Conservation (phyloP, 2,329 filamentous ascomycete genomes). For the Balansia obtecta region DNA sequence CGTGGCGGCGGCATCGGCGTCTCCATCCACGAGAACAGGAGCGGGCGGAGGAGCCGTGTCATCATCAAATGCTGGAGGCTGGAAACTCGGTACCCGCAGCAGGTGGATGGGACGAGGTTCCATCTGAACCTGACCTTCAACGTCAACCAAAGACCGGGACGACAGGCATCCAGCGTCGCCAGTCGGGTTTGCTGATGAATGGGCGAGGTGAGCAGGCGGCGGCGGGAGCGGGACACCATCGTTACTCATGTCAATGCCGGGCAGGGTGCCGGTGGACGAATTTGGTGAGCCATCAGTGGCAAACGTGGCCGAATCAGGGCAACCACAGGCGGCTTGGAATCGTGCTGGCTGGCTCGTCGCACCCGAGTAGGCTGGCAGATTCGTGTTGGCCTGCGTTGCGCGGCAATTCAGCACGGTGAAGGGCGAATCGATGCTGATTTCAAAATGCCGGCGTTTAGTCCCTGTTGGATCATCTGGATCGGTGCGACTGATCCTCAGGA, state of each 20-base stretch:
- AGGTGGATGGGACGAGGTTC: constrained; percentile 68
- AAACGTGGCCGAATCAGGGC: constrained; percentile 37
- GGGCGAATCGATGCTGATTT: constrained; percentile 92
- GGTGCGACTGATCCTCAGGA: constrained; percentile 78
- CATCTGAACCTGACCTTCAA: constrained; percentile 4
- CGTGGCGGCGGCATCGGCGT: constrained; percentile 8
- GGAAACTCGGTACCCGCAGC: constrained; percentile 71
- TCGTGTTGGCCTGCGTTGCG: constrained; percentile 82
- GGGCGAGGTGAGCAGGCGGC: constrained; percentile 41
- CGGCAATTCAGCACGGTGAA: constrained; percentile 89
- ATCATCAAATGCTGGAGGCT: constrained; percentile 76
- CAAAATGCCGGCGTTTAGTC: constrained; percentile 73
- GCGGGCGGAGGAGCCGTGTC: constrained; percentile 35
- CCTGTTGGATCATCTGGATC: constrained; percentile 63
- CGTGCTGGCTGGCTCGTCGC: constrained; percentile 35
- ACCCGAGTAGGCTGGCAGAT: constrained; percentile 63
- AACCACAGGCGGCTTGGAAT: constrained; percentile 38
- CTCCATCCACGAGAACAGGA: constrained; percentile 14
- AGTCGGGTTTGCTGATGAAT: constrained; percentile 19
- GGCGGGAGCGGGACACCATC: constrained; percentile 34
- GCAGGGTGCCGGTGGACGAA: constrained; percentile 41
- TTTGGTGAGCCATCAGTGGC: constrained; percentile 55
- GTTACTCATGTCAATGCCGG: constrained; percentile 22
- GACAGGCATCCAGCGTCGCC: constrained; percentile 11
- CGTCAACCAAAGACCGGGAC: constrained; percentile 4